Conservation (phyloP, 1,284 basidiomycete genomes). For the Ustilago esculenta region DNA sequence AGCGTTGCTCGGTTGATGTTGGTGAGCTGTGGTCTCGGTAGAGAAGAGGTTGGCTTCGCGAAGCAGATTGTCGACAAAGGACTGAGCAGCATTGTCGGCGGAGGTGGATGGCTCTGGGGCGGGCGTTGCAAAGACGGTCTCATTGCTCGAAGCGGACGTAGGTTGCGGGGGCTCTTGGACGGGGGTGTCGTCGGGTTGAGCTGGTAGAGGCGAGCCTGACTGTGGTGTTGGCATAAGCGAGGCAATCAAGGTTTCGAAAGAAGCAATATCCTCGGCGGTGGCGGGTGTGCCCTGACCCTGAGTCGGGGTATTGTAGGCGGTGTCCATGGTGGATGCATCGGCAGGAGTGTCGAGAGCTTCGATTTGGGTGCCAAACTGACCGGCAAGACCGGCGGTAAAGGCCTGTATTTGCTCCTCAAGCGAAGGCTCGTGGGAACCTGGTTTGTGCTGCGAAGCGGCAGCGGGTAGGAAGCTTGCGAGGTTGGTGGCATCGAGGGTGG, state of each 20-base stretch:
- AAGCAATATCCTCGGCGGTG: constrained; percentile 35
- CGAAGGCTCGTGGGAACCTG: constrained; percentile 6
- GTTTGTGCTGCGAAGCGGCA: constrained; percentile 4
- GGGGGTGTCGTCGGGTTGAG: background rate
- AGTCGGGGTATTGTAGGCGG: constrained; percentile 29
- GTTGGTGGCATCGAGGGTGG: constrained; percentile 27
- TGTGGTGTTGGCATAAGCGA: constrained; percentile 45
- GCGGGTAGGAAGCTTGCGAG: constrained; percentile 23
- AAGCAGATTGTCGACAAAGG: constrained; percentile 38
- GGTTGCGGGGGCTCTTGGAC: background rate
- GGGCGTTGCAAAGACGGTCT: constrained; percentile 5
- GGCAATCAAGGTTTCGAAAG: constrained; percentile 42
- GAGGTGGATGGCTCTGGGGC: constrained; percentile 14
- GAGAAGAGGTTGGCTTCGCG: constrained; percentile 41
- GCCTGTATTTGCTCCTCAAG: constrained; percentile 43
- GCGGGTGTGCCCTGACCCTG: constrained; percentile 42
- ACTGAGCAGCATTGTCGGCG: constrained; percentile 30
- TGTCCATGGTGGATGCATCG: constrained; percentile 19
- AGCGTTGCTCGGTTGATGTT: background rate
- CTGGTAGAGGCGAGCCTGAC: constrained; percentile 20
- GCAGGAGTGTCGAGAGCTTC: constrained; percentile 20
- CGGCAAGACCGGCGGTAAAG: constrained; percentile 34
- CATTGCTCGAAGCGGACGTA: background rate
- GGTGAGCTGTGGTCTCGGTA: background rate
- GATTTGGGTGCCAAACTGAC: constrained; percentile 13